Base-by-base conservation (phyloP, 495 filamentous ascomycete species). In the Hyaloscypha hepaticicola region DNA sequence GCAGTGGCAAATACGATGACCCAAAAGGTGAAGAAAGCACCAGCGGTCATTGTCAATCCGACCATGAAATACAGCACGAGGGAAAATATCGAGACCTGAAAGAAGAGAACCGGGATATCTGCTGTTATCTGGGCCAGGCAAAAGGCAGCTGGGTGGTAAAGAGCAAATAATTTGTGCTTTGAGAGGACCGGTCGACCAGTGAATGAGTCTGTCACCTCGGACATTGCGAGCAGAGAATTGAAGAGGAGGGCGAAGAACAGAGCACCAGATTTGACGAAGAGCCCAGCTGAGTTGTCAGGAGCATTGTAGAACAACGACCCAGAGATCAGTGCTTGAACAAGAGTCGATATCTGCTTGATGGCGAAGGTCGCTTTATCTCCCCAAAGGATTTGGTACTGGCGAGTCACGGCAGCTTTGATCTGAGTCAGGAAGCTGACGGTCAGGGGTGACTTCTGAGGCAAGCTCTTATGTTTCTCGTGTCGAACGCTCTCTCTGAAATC, bases 221-320 rank as follows among this genome's bases (percentile, higher is more conserved):
- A 83, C 55, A 89, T 70, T 19, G 87, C 84, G 26, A 89, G 79
- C 5, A 90, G 77, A 55, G 84, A 78, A 66, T 89, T 89, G 79
- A 88, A 88, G 7, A 84, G 72, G 50, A 77, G 70, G 24, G 75
- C 71, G 69, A 87, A 88, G 74, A 91, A 91, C 71, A 85, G 67
- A 19, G 78, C 82, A 66, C 83, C 83, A 9, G 77, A 79, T 62
- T 85, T 84, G 59, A 79, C 69, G 60, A 84, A 85, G 7, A 84
- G 75, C 31, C 83, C 83, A 16, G 78, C 71, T 16, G 71, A 73
- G 38, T 81, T 78, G 9, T 73, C 70, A 70, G 86, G 91, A 14
- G 93, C 72, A 68, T 95, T 87, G 77, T 87, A 94, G 78, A 96
- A 97, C 50, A 96, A 84, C 66, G 85, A 90, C 16, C 88, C 84